Conservation (phyloP, 495 filamentous ascomycete genomes). For the Aspergillus bertholletiae region DNA sequence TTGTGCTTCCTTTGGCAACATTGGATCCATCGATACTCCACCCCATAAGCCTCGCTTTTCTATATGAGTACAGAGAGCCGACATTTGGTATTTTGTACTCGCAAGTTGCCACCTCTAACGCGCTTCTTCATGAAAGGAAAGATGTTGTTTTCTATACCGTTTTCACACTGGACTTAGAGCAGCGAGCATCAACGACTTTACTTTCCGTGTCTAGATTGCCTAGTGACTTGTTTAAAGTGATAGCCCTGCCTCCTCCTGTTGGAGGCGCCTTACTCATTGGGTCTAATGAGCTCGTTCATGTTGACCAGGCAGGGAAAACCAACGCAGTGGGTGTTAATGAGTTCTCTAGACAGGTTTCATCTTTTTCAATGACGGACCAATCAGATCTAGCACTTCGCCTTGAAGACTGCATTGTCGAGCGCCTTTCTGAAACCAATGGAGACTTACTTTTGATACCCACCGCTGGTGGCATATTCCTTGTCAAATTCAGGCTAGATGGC, state of each 20-base stretch:
- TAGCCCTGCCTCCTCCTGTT: slow-evolving; percentile 79
- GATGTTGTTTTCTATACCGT: slow-evolving; percentile 87
- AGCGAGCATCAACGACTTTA: slow-evolving; percentile 89
- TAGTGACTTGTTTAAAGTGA: slow-evolving; percentile 82
- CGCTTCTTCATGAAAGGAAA: slow-evolving; percentile 71
- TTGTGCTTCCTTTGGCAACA: slow-evolving; percentile 79
- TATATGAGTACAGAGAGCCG: slow-evolving; percentile 95
- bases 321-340: slow-evolving; percentile 93
- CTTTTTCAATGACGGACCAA: slow-evolving; percentile 81
- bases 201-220: slow-evolving; percentile 80
- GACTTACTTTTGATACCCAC: slow-evolving; percentile 83
- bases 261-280: slow-evolving; percentile 87
- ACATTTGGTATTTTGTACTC: slow-evolving; percentile 93
- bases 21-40: slow-evolving; percentile 84
- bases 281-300: slow-evolving; percentile 86
- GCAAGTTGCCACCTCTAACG: slow-evolving; percentile 62
- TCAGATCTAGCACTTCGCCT: slow-evolving; percentile 74
- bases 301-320: slow-evolving; percentile 92
- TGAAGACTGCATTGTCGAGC: slow-evolving; percentile 77
- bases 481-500: slow-evolving; percentile 88
- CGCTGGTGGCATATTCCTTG: slow-evolving; percentile 67
- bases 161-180: slow-evolving; percentile 91
- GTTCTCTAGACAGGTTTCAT: slow-evolving; percentile 73
- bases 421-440: slow-evolving; percentile 66
- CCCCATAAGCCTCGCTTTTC: slow-evolving; percentile 86